Evolutionary conservation across 2,329 filamentous ascomycete genomes (phyloP), one percentile per base, ranked within the genome.

Genomic region (Aspergillus novoparasiticus): DNA sequence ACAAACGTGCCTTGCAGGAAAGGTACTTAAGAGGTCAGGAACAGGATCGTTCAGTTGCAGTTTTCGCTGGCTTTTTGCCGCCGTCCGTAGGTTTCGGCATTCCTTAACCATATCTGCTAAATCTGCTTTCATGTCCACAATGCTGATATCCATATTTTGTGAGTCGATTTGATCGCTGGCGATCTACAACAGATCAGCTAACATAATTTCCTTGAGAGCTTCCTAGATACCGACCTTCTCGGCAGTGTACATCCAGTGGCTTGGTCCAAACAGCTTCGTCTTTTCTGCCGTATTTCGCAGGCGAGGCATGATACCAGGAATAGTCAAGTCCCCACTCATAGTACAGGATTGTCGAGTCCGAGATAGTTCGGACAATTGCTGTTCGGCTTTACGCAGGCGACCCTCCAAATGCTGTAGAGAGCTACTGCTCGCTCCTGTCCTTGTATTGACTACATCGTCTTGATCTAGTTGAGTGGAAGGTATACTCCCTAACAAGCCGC

Each of bases 51-150:
- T 60, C 6, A 71, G 48, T 2, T 43, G 56, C 6, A 68, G 62
- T 6, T 62, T 51, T 28, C 67, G 68, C 23, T 64, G 61, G 19
- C 46, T 57, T 48, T 74, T 72, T 59, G 72, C 69, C 2, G 60
- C 55, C 21, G 66, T 54, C 28, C 72, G 67, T n/a, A 73, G 50
- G 2, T 55, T 51, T 3, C 67, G 64, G 28, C 67, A 62, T 26
- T 71, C 67, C 21, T 65, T 68, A 12, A 69, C 23, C 43, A 30
- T 58, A 21, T 54, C 60, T 55, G 58, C 60, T 53, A 60, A 62
- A 51, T 60, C 68, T 51, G 55, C 62, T 63, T 58, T 69, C 43
- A 54, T 57, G 28, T 64, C 53, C 12, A 21, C 55, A n/a, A 60
- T 60, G 8, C 55, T 32, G n/a, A 64, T 30, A n/a, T 66, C 64